These are phyloP conservation scores for Podila epicladia DNA, from an alignment of 192 early-diverging fungal species.

Conservation along the genomic window DNA sequence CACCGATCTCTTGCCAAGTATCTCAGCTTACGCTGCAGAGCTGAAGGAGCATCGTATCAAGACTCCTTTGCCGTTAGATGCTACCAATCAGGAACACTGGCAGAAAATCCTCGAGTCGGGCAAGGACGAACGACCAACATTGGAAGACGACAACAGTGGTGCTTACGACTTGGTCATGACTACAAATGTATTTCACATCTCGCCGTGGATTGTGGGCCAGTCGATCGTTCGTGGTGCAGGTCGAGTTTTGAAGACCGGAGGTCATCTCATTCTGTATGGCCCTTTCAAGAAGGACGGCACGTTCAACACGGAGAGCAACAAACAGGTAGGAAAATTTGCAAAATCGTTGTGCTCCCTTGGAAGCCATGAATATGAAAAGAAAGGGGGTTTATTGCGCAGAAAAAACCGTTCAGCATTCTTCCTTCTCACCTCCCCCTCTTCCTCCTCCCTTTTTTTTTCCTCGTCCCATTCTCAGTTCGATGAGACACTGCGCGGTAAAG, in stretches of 20 bases:
- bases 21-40: conserved; percentile 27
- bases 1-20: conserved; percentile 17
- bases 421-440: no score
- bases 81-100: conserved; percentile 37
- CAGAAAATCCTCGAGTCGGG: conserved; percentile 1
- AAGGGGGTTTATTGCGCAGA: conserved; percentile 17
- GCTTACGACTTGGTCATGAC: conserved; percentile 31
- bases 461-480: conserved; percentile 21
- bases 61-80: conserved; percentile 28
- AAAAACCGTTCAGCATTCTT: conserved; percentile 17
- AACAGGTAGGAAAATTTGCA: conserved; percentile 7
- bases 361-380: conserved; percentile 15
- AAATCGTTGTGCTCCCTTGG: conserved; percentile 4
- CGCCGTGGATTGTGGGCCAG: conserved; percentile 40
- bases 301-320: conserved; percentile 21
- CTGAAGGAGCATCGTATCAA: conserved; percentile 30
- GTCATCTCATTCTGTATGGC: conserved; percentile 20
- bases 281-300: conserved; percentile 29
- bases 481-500: conserved; percentile 21
- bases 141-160: neutral
- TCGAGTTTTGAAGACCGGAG: conserved; percentile 13
- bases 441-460: no score
- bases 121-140: neutral
- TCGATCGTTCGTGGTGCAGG: conserved; percentile 34
- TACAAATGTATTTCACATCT: conserved; percentile 47